Conservation (phyloP, 2,329 filamentous ascomycete genomes). For the Tolypocladium inflatum region DNA sequence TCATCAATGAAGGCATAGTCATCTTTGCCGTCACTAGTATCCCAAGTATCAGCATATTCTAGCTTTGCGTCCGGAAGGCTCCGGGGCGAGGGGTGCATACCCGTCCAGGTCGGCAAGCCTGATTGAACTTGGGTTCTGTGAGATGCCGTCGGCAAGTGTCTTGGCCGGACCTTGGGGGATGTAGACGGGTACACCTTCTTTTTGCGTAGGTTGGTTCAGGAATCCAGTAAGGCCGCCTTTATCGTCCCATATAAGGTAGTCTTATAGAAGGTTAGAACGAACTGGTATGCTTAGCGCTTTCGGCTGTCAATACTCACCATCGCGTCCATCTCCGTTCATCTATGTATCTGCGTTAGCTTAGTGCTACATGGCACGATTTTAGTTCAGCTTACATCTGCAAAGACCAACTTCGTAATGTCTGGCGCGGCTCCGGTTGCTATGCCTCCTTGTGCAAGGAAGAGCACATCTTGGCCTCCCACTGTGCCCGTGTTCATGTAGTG, state of each 20-base stretch:
- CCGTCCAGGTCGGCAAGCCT: background rate
- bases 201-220: background rate
- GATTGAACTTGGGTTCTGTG: background rate
- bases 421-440: conserved; percentile 7
- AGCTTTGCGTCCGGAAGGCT: too few relatives aligned
- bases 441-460: conserved; percentile 3
- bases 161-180: background rate
- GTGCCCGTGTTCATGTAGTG: conserved; percentile 11
- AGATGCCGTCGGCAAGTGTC: background rate
- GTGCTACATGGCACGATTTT: too few relatives aligned
- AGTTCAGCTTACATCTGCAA: background rate
- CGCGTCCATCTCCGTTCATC: background rate
- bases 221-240: background rate
- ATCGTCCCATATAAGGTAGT: background rate
- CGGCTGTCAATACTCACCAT: background rate
- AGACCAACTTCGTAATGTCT: conserved; percentile 8
- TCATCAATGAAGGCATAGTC: background rate
- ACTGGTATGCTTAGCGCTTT: too few relatives aligned
- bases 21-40: background rate
- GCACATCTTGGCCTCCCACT: conserved; percentile 6
- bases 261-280: background rate
- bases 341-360: background rate
- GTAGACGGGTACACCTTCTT: background rate
- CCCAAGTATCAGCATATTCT: background rate
- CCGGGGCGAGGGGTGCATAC: background rate